phyloP scores from a whole-genome alignment of 2,329 filamentous ascomycete genomes.

The Epicoccum sorghinum region DNA sequence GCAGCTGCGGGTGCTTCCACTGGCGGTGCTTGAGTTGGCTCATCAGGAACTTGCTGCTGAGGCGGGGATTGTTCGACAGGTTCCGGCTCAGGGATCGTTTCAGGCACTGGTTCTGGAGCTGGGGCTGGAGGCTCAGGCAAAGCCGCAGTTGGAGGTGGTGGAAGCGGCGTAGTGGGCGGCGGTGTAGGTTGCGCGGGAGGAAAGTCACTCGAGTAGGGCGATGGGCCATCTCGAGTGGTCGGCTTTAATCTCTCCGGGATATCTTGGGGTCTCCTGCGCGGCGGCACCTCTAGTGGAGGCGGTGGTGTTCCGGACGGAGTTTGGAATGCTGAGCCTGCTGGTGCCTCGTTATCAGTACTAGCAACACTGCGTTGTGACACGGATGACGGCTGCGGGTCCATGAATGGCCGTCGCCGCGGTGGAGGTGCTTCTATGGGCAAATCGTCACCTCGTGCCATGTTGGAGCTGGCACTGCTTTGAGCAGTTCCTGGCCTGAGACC shows the following conservation, averaged over 20 bases:
- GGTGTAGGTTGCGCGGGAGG: conserved; percentile 26
- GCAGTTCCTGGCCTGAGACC: conserved; percentile 43
- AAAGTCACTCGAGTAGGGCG: conserved; percentile 10
- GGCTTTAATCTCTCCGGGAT: conserved; percentile 39
- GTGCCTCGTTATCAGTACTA: conserved; percentile 30
- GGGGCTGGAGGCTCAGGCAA: conserved; percentile 19
- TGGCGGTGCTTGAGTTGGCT: not conserved
- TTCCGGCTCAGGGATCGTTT: conserved; percentile 50
- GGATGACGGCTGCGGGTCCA: conserved; percentile 58
- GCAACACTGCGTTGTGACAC: conserved; percentile 33
- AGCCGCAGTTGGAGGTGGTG: conserved; percentile 30
- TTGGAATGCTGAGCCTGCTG: conserved; percentile 28
- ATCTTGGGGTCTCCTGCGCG: conserved; percentile 33
- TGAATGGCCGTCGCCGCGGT: conserved; percentile 69
- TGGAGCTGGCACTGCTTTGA: conserved; percentile 45
- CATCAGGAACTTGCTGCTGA: conserved; percentile 5
- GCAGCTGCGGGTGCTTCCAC: conserved; percentile 12
- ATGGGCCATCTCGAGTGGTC: conserved; percentile 16
- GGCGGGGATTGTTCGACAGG: conserved; percentile 45
- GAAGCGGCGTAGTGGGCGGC: conserved; percentile 34
- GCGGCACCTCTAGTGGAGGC: conserved; percentile 33
- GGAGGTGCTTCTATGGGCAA: conserved; percentile 50
- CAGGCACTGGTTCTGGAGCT: conserved; percentile 17
- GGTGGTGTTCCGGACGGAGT: conserved; percentile 32
- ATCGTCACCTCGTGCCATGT: conserved; percentile 39